These are phyloP conservation scores for Phytopythium sindhum DNA, from an alignment of 352 stramenopile species.

Conservation along the genomic window DNA sequence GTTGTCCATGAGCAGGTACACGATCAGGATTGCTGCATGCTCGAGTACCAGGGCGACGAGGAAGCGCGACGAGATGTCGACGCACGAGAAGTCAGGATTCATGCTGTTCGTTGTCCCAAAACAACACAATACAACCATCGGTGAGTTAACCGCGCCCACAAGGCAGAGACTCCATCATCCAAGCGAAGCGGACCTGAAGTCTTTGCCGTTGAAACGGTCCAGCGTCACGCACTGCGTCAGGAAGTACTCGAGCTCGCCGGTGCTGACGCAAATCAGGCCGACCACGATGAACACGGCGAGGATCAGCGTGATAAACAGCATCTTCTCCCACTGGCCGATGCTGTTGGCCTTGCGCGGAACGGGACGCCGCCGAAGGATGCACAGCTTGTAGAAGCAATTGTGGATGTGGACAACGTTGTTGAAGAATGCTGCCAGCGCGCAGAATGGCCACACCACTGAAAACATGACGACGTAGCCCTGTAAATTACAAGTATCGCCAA, in stretches of 20 bases:
- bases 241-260: constrained; percentile 83
- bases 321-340: constrained; percentile 87
- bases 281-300: constrained; percentile 82
- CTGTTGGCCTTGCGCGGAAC: constrained; percentile 82
- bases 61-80: constrained; percentile 74
- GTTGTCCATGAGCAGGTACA: constrained; percentile 80
- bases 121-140: neutral
- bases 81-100: constrained; percentile 78
- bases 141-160: neutral
- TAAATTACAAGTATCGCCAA: no score
- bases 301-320: constrained; percentile 80
- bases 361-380: constrained; percentile 59
- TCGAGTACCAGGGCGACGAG: constrained; percentile 76
- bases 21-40: constrained; percentile 64
- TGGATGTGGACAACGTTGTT: constrained; percentile 86
- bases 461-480: constrained; percentile 89
- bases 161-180: constrained; percentile 1
- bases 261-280: constrained; percentile 81
- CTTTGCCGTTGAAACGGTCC: constrained; percentile 72
- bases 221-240: constrained; percentile 65
- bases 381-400: constrained; percentile 83
- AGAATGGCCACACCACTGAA: constrained; percentile 86
- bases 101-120: constrained; percentile 32
- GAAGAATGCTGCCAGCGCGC: constrained; percentile 62
- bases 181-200: constrained; percentile 65